Conservation (phyloP, 164 flowering plant genomes). For the Cinnamomum micranthum region DNA sequence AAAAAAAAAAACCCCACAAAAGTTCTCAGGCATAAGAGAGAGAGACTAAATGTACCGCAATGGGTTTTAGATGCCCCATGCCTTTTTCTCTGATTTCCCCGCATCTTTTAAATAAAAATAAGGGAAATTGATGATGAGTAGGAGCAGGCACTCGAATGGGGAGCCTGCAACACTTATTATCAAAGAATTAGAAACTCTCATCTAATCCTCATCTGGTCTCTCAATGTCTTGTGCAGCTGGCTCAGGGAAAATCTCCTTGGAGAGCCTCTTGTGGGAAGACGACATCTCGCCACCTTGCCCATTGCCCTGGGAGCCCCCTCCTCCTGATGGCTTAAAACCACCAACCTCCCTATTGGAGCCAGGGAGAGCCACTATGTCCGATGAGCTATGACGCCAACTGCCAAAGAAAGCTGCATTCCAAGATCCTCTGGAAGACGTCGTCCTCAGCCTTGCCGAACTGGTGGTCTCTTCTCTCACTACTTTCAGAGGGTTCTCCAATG, state of each 20-base stretch:
- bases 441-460: conserved; percentile 62
- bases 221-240: conserved; percentile 50
- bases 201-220: conserved; percentile 26
- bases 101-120: neutral
- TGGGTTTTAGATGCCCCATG: neutral
- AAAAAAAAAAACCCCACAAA: neutral
- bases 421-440: conserved; percentile 81
- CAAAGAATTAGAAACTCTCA: conserved; percentile 40
- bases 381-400: conserved; percentile 88
- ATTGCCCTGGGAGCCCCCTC: conserved; percentile 66
- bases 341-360: conserved; percentile 42
- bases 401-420: conserved; percentile 95
- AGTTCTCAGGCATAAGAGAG: neutral
- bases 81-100: neutral
- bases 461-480: conserved; percentile 72
- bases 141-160: conserved; percentile 35
- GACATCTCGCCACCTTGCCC: conserved; percentile 40
- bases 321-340: conserved; percentile 43
- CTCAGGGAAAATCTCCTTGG: conserved; percentile 84
- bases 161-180: conserved; percentile 34
- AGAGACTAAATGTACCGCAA: neutral
- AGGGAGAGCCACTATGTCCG: conserved; percentile 42
- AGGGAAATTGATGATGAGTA: neutral
- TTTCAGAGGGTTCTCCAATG: conserved; percentile 80
- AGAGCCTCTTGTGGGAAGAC: conserved; percentile 57